phyloP scores from a whole-genome alignment of 192 early-diverging fungal species.

The Coemansia sp. region DNA sequence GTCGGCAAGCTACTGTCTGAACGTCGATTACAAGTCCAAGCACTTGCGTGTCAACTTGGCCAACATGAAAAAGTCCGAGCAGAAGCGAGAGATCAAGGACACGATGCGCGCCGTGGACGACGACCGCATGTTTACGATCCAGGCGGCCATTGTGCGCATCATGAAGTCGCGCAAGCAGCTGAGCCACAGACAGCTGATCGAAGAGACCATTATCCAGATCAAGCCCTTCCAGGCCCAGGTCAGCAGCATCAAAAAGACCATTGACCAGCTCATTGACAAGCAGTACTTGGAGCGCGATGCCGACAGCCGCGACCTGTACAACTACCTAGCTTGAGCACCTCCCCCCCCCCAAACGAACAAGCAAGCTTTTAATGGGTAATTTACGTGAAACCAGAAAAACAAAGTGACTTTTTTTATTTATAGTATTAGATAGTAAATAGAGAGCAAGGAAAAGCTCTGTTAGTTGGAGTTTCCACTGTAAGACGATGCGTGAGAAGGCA shows the following conservation, averaged over 20 bases:
- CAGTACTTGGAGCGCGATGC: slow-evolving; percentile 90
- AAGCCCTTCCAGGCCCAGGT: slow-evolving; percentile 88
- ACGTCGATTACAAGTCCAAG: slow-evolving; percentile 82
- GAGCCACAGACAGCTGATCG: slow-evolving; percentile 78
- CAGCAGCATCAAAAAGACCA: slow-evolving; percentile 92
- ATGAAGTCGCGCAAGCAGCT: slow-evolving; percentile 97
- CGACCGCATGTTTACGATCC: slow-evolving; percentile 89
- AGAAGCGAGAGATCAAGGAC: slow-evolving; percentile 86
- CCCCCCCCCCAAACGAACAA: no score
- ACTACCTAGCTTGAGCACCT: slow-evolving; percentile 71
- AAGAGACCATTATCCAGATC: slow-evolving; percentile 87
- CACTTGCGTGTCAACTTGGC: slow-evolving; percentile 89
- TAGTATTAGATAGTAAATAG: neutral
- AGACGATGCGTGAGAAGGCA: slow-evolving; percentile 35
- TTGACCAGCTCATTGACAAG: slow-evolving; percentile 89
- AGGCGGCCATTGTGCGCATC: slow-evolving; percentile 98
- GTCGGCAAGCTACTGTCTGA: slow-evolving; percentile 65
- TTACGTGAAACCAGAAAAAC: no score
- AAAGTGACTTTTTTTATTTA: neutral
- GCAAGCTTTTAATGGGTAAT: no score
- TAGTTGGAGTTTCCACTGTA: slow-evolving; percentile 25
- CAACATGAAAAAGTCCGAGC: slow-evolving; percentile 77
- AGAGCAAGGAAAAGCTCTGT: neutral
- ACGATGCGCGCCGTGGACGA: slow-evolving; percentile 90
- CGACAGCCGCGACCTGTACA: slow-evolving; percentile 77